These are phyloP conservation scores for Ustilago nuda DNA, from an alignment of 1,284 basidiomycete genomes.

Conservation along the genomic window DNA sequence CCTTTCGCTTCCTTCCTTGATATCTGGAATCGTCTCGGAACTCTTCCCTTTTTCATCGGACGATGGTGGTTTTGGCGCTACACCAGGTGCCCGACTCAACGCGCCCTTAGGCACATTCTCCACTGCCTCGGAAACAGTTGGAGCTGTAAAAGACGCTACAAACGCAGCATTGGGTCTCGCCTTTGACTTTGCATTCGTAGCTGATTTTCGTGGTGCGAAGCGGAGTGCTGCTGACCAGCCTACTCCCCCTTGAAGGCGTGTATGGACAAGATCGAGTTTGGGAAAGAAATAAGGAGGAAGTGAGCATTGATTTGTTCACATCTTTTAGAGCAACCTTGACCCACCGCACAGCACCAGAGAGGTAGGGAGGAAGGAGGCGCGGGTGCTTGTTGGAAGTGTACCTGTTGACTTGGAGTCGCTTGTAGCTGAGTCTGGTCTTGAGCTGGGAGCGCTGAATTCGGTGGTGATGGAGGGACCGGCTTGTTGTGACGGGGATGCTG, in stretches of 20 bases:
- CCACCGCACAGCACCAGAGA: background rate
- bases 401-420: constrained; percentile 43
- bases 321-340: background rate
- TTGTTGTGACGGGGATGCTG: background rate
- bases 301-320: constrained; percentile 37
- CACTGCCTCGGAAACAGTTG: background rate
- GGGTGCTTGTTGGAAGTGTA: constrained; percentile 34
- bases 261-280: background rate
- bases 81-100: constrained; percentile 26
- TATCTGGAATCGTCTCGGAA: background rate
- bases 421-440: background rate
- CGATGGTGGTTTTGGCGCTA: constrained; percentile 12
- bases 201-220: constrained; percentile 54
- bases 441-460: background rate
- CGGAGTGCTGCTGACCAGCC: constrained; percentile 61
- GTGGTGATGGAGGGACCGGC: background rate
- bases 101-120: constrained; percentile 12
- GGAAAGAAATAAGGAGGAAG: constrained; percentile 10
- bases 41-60: background rate
- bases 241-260: constrained; percentile 4
- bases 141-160: constrained; percentile 29
- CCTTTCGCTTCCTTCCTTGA: background rate
- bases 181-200: constrained; percentile 27
- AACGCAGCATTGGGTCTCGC: constrained; percentile 40
- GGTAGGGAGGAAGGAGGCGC: constrained; percentile 3